Base-by-base conservation (phyloP, 2,329 filamentous ascomycete species). In the Coleophoma crateriformis region DNA sequence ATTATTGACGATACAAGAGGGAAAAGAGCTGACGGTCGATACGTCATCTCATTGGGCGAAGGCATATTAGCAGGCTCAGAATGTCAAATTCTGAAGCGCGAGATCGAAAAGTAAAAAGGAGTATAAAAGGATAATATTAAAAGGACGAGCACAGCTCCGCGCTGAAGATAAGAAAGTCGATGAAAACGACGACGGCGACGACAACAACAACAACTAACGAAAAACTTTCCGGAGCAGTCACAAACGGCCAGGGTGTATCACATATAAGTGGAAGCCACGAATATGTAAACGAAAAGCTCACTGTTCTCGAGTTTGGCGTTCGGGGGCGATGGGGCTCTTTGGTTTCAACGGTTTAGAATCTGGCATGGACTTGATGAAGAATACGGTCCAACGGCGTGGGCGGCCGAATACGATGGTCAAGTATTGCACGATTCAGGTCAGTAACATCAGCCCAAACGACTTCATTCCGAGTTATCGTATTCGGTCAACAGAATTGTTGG, bases 21-120 rank as follows among this genome's bases (percentile, higher is more conserved):
- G n/a, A 51, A 48, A 27, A 48, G 10, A 27, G 49, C 46, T 6
- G 49, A 51, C 15, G 49, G 45, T n/a, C 49, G 49, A 42, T 48
- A 40, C 12, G 37, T 48, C 41, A 48, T 45, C 14, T 19, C 39
- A 22, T 41, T 19, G 17, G 22, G 7, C 12, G 33, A 27, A 33
- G 49, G 48, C 49, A 51, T 51, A 39, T 42, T 51, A 41, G 33
- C 33, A 22, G 33, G 20, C 14, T n/a, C 32, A 35, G 15, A 37
- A 41, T 41, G 7, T 41, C 39, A 19, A 41, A 41, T 41, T 41
- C 37, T 19, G 39, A 41, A 7, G 39, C 22, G 5, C 22, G 5
- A 41, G 20, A 40, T 11, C 15, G 20, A 19, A 15, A 41, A 41
- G 15, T 41, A 15, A 41, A 8, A 41, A 19, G 7, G 4, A 17